Conservation (phyloP, 1,284 basidiomycete genomes). For the Anthracocystis walkeri region DNA sequence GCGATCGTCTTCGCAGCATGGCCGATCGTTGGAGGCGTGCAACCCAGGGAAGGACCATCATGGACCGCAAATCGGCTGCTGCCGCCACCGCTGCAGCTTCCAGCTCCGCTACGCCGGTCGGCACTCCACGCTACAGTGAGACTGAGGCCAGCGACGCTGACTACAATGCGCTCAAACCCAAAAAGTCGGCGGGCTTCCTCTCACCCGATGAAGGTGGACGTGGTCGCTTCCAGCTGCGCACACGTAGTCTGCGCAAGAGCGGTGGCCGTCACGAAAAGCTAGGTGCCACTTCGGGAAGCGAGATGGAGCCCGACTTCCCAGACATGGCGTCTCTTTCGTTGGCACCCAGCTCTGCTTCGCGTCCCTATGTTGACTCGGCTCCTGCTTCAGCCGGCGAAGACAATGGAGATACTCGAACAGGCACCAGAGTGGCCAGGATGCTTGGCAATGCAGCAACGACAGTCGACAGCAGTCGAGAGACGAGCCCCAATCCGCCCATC, state of each 20-base stretch:
- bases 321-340: constrained; percentile 55
- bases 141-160: constrained; percentile 74
- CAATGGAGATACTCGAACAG: constrained; percentile 40
- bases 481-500: constrained; percentile 39
- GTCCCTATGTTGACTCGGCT: constrained; percentile 35
- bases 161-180: constrained; percentile 71
- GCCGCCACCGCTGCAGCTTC: constrained; percentile 34
- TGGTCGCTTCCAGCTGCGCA: constrained; percentile 43
- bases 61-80: constrained; percentile 37
- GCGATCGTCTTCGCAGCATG: constrained; percentile 53
- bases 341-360: constrained; percentile 24
- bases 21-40: constrained; percentile 52
- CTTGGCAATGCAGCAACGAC: constrained; percentile 26
- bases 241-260: constrained; percentile 40
- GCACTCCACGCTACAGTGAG: constrained; percentile 49
- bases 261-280: constrained; percentile 40
- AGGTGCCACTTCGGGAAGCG: constrained; percentile 48
- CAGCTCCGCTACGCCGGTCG: constrained; percentile 34
- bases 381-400: constrained; percentile 50
- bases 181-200: constrained; percentile 70
- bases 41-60: constrained; percentile 35
- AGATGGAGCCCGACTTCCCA: constrained; percentile 55
- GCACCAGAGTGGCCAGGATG: constrained; percentile 36
- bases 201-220: constrained; percentile 41
- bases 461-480: constrained; percentile 45